Percentiles rank a stretch among this genome's conserved stretches.
These are phyloP conservation scores for Phytophthora capsici DNA, from an alignment of 352 stramenopile genomes.

Conservation along the genomic window DNA sequence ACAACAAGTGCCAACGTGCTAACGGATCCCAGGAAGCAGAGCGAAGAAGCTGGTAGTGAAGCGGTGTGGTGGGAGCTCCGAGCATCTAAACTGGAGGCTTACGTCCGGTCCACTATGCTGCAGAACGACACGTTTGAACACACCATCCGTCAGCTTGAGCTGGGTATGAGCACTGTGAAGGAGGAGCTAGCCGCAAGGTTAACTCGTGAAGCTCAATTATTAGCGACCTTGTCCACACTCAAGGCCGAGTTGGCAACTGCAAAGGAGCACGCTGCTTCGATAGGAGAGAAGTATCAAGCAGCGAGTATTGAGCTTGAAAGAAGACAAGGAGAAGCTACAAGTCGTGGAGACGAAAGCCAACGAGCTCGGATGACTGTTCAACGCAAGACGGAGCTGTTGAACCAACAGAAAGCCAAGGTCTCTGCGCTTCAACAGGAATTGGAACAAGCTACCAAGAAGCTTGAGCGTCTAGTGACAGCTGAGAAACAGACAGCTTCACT, in stretches of 20 bases:
- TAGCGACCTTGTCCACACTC: conserved; percentile 32
- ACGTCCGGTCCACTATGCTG: conserved; percentile 38
- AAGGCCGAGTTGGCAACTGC: conserved; percentile 40
- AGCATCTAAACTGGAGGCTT: conserved; percentile 42
- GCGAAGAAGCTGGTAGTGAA: conserved; percentile 5
- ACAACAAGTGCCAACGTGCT: neutral
- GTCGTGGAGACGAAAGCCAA: conserved; percentile 34
- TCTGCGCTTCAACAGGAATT: conserved; percentile 37
- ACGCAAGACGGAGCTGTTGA: conserved; percentile 59
- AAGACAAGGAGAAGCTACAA: conserved; percentile 25
- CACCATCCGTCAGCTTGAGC: conserved; percentile 44
- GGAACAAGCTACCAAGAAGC: conserved; percentile 28
- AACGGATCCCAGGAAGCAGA: neutral
- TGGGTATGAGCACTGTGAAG: conserved; percentile 46
- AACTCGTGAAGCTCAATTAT: conserved; percentile 29
- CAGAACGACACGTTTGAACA: conserved; percentile 64
- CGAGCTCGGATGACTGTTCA: conserved; percentile 46
- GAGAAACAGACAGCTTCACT: conserved; percentile 37
- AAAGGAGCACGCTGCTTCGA: conserved; percentile 36
- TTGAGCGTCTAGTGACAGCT: conserved; percentile 23
- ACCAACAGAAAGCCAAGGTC: conserved; percentile 45
- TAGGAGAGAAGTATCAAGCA: conserved; percentile 46
- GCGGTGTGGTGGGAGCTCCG: conserved; percentile 41
- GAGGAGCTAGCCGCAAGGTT: conserved; percentile 43
- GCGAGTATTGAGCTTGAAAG: conserved; percentile 41